These are phyloP conservation scores for Phialophora chinensis DNA, from an alignment of 2,329 filamentous ascomycete genomes.

Conservation along the genomic window DNA sequence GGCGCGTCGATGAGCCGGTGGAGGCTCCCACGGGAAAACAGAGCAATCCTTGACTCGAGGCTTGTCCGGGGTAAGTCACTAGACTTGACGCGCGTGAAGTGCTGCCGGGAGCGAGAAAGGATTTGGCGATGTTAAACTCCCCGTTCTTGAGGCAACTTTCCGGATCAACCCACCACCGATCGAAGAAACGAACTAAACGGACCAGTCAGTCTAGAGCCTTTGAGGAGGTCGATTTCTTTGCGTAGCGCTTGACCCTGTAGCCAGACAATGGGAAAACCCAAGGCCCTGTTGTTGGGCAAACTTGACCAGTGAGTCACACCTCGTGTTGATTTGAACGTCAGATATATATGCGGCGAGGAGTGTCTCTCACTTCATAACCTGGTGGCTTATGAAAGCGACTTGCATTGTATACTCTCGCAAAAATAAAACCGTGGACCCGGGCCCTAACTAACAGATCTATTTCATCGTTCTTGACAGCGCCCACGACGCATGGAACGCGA, in stretches of 20 bases:
- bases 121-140: background rate
- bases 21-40: background rate
- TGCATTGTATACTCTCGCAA: background rate
- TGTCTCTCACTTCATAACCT: background rate
- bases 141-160: background rate
- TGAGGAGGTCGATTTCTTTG: background rate
- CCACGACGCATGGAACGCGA: conserved; percentile 64
- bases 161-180: background rate
- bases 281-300: conserved; percentile 66
- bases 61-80: no score
- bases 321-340: conserved; percentile 8
- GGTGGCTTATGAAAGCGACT: conserved; percentile 4
- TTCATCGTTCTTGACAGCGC: conserved; percentile 50
- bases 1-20: background rate
- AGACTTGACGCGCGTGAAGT: no score
- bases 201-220: background rate
- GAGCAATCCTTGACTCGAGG: background rate
- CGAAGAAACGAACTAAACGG: background rate
- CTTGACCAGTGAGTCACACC: conserved; percentile 64
- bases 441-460: no score
- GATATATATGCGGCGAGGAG: background rate
- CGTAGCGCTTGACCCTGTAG: background rate
- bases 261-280: conserved; percentile 51
- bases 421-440: no score
- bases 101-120: background rate